These are phyloP conservation scores for Hypoxylon fuscum DNA, from an alignment of 495 filamentous ascomycete species.

Conservation along the genomic window DNA sequence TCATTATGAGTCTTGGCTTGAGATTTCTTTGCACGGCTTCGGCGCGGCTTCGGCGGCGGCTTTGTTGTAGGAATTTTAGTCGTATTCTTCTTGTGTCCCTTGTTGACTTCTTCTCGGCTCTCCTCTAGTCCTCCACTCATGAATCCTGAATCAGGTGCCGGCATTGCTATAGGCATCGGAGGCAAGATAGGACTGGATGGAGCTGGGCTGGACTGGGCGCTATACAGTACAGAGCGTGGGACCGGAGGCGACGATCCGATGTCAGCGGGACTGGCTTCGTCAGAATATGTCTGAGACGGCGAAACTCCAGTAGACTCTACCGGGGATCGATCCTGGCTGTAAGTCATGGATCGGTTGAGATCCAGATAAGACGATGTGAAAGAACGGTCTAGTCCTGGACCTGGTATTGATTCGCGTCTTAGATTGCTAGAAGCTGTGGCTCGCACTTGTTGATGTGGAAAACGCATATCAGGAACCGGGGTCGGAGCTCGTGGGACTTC, in stretches of 20 bases:
- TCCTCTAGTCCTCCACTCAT: slow-evolving; percentile 80
- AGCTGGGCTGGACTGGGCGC: slow-evolving; percentile 58
- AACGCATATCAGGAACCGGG: slow-evolving; percentile 66
- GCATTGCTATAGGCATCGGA: slow-evolving; percentile 58
- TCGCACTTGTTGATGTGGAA: slow-evolving; percentile 45
- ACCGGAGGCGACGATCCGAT: slow-evolving; percentile 85
- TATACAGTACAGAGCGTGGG: slow-evolving; percentile 59
- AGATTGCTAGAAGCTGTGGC: slow-evolving; percentile 30
- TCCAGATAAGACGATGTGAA: slow-evolving; percentile 18
- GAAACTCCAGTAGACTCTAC: slow-evolving; percentile 60
- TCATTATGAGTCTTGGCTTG: slow-evolving; percentile 37
- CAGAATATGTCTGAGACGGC: slow-evolving; percentile 64
- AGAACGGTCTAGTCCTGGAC: slow-evolving; percentile 16
- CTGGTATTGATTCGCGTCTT: slow-evolving; percentile 33
- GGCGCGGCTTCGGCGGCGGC: slow-evolving; percentile 48
- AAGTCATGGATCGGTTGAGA: slow-evolving; percentile 33
- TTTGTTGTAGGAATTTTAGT: slow-evolving; percentile 23
- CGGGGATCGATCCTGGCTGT: slow-evolving; percentile 53
- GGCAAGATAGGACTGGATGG: slow-evolving; percentile 81
- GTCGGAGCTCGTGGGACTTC: slow-evolving; percentile 84
- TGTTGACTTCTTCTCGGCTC: slow-evolving; percentile 55
- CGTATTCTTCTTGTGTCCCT: slow-evolving; percentile 40
- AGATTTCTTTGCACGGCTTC: slow-evolving; percentile 44
- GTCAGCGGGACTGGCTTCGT: slow-evolving; percentile 64
- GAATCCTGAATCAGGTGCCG: slow-evolving; percentile 76